phyloP scores from a whole-genome alignment of 108 stramenopile genomes.

The Heterococcus sp. region DNA sequence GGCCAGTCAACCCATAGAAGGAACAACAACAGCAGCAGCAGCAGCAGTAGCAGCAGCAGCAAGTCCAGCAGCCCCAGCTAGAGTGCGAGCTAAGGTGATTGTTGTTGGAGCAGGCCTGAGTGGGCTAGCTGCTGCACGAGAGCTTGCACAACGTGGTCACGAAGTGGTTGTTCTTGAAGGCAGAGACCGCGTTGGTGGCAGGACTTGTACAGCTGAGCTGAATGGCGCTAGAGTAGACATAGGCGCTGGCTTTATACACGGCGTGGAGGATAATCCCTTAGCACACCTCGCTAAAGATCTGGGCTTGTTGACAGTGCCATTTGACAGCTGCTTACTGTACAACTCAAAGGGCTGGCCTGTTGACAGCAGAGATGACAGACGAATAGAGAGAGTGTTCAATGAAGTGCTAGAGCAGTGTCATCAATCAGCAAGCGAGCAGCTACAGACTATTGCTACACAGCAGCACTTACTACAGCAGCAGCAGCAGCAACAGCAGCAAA shows the following conservation, averaged over 20 bases:
- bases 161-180: conserved; percentile 54
- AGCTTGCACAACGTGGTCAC: conserved; percentile 52
- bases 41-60: too few species aligned
- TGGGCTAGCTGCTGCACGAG: conserved; percentile 52
- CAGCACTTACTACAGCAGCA: neutral
- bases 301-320: conserved; percentile 36
- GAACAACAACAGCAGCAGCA: too few species aligned
- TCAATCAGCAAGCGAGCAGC: too few species aligned
- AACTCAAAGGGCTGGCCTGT: conserved; percentile 37
- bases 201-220: conserved; percentile 7
- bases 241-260: conserved; percentile 74
- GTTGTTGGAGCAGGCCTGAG: conserved; percentile 54
- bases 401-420: conserved; percentile 57
- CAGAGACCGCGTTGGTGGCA: conserved; percentile 47
- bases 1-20: too few species aligned
- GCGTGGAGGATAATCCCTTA: conserved; percentile 69
- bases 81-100: too few species aligned
- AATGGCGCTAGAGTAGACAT: conserved; percentile 15
- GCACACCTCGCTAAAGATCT: conserved; percentile 34
- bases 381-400: conserved; percentile 53
- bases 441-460: too few species aligned
- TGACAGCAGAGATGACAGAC: conserved; percentile 27
- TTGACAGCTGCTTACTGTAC: conserved; percentile 46
- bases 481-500: too few species aligned
- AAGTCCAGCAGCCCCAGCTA: too few species aligned